Evolutionary conservation across 371 early-diverging fungal genomes (phyloP).

Genomic region (Chytridiales sp.): DNA sequence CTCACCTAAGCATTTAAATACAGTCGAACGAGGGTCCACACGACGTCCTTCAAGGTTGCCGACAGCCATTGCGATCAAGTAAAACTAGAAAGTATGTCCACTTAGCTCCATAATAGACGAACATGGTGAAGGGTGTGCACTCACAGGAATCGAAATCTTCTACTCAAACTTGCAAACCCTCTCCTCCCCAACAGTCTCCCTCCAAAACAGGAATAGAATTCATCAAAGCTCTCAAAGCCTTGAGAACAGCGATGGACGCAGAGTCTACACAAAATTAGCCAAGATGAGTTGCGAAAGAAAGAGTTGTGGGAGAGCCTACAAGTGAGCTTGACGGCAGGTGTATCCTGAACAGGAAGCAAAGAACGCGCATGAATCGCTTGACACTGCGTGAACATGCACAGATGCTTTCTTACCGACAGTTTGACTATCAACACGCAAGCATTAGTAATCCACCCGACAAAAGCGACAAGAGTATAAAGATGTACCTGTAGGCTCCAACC

Average conservation of each 20-base stretch:
- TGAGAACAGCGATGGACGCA: constrained; percentile 71
- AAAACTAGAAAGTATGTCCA: no score
- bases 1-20: no score
- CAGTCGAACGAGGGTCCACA: constrained; percentile 89
- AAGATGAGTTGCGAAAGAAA: no score
- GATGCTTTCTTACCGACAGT: constrained; percentile 90
- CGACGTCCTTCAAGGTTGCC: constrained; percentile 78
- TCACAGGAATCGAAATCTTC: constrained; percentile 42
- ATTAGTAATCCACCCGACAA: no score
- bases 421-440: constrained; percentile 50
- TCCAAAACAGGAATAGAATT: constrained; percentile 38
- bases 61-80: constrained; percentile 91
- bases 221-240: constrained; percentile 63
- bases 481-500: constrained; percentile 88
- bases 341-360: constrained; percentile 83
- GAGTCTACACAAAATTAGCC: no score
- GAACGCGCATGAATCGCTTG: constrained; percentile 92
- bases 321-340: constrained; percentile 88
- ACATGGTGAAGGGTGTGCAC: no score
- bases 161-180: constrained; percentile 45
- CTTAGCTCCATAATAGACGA: no score
- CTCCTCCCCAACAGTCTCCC: no score
- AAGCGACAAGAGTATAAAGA: no score
- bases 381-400: constrained; percentile 96
- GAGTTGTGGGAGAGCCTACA: no score